phyloP scores from a whole-genome alignment of 1,284 basidiomycete genomes.

The Ceraceosorus guamensis region DNA sequence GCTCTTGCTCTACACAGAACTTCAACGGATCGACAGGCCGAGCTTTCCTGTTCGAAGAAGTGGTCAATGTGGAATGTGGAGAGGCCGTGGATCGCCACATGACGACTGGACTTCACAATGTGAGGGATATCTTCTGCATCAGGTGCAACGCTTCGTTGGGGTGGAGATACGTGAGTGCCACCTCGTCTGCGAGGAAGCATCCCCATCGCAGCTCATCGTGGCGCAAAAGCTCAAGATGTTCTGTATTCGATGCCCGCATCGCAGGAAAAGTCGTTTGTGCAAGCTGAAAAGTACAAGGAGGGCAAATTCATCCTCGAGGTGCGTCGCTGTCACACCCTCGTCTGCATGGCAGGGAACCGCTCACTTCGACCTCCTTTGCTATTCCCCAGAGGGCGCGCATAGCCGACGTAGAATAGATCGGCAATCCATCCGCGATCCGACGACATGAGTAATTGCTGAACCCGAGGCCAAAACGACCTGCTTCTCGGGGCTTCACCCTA shows the following conservation, averaged over 20 bases:
- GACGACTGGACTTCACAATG: slow-evolving; percentile 93
- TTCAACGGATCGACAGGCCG: slow-evolving; percentile 78
- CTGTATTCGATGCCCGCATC: too few species aligned
- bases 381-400: too few species aligned
- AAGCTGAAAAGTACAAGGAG: slow-evolving; percentile 92
- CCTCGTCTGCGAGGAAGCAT: background rate
- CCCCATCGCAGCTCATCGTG: background rate
- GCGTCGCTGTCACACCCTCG: too few species aligned
- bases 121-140: slow-evolving; percentile 84
- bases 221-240: slow-evolving; percentile 3
- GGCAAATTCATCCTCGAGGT: slow-evolving; percentile 90
- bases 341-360: too few species aligned
- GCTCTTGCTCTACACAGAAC: slow-evolving; percentile 16
- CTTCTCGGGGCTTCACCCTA: too few species aligned
- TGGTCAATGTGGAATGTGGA: slow-evolving; percentile 81
- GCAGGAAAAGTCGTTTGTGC: slow-evolving; percentile 83
- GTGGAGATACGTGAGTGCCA: slow-evolving; percentile 86
- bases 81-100: slow-evolving; percentile 83
- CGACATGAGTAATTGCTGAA: too few species aligned
- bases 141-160: slow-evolving; percentile 79
- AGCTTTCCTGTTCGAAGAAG: slow-evolving; percentile 84
- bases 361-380: too few species aligned
- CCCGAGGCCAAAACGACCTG: too few species aligned
- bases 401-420: too few species aligned
- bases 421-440: too few species aligned